These are phyloP conservation scores for Alternaria gaisen DNA, from an alignment of 2,329 filamentous ascomycete genomes.

Conservation along the genomic window DNA sequence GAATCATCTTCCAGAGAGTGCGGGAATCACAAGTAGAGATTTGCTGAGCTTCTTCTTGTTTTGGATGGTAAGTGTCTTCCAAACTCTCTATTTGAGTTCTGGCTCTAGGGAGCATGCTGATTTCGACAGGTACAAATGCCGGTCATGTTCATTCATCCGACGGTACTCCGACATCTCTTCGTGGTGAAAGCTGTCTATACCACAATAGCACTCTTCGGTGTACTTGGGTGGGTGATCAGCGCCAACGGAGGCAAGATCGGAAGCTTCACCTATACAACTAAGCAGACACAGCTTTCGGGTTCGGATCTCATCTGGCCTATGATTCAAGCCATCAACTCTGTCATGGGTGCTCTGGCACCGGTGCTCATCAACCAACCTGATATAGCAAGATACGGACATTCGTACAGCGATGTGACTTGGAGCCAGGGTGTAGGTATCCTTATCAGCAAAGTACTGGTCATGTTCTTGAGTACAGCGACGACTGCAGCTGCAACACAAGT, in stretches of 20 bases:
- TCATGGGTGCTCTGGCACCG: conserved; percentile 31
- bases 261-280: conserved; percentile 29
- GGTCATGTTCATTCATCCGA: conserved; percentile 38
- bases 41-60: conserved; percentile 32
- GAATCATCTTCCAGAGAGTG: conserved; percentile 56
- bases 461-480: conserved; percentile 30
- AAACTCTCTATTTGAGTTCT: not conserved
- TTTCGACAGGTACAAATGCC: conserved; percentile 30
- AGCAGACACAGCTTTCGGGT: conserved; percentile 25
- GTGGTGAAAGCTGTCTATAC: conserved; percentile 30
- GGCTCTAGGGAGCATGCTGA: conserved; percentile 1
- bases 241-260: conserved; percentile 36
- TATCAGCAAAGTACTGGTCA: conserved; percentile 30
- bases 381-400: conserved; percentile 33
- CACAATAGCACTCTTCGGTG: conserved; percentile 24
- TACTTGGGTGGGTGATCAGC: conserved; percentile 29
- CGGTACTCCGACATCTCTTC: conserved; percentile 33
- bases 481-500: conserved; percentile 28
- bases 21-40: conserved; percentile 49
- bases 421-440: conserved; percentile 32
- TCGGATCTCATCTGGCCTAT: conserved; percentile 29
- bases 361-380: conserved; percentile 33
- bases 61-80: conserved; percentile 23
- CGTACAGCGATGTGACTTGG: conserved; percentile 26
- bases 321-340: conserved; percentile 19